Evolutionary conservation across 129 eudicot genomes (phyloP).

Genomic region (Chrysanthemum seticuspe): DNA sequence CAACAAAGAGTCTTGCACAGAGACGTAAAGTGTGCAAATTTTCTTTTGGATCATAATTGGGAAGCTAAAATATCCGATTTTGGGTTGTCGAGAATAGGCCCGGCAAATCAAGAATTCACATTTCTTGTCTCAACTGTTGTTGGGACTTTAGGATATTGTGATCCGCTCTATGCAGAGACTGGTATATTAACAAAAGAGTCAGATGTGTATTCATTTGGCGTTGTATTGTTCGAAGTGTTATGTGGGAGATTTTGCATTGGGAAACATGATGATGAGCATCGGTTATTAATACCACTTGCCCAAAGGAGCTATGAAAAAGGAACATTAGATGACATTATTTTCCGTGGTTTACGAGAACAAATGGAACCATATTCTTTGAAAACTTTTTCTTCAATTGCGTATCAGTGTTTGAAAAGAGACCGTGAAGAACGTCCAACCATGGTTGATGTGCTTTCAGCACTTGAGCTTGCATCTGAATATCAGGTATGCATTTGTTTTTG

Average conservation of each 20-base stretch:
- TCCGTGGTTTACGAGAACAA: conserved; percentile 1
- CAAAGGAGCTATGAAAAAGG: conserved; percentile 14
- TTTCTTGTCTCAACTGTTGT: conserved; percentile 26
- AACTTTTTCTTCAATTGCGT: conserved; percentile 9
- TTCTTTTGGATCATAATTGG: conserved; percentile 17
- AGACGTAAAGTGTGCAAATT: conserved; percentile 13
- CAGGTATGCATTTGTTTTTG: too few species aligned
- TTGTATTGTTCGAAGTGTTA: conserved; percentile 25
- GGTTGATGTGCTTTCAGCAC: conserved; percentile 22
- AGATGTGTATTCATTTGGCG: conserved; percentile 20
- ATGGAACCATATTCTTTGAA: conserved; percentile 13
- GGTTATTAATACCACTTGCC: conserved; percentile 12
- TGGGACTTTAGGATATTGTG: conserved; percentile 24
- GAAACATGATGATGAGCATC: conserved; percentile 6
- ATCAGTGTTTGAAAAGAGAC: conserved; percentile 12
- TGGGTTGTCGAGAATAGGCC: conserved; percentile 21
- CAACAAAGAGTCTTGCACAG: conserved; percentile 25
- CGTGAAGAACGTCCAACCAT: conserved; percentile 28
- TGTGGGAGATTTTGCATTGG: conserved; percentile 20
- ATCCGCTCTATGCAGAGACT: conserved; percentile 20
- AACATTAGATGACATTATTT: conserved; percentile 15
- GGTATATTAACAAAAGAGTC: conserved; percentile 18
- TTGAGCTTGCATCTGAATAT: conserved; percentile 22
- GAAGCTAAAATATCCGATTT: conserved; percentile 22
- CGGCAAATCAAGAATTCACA: conserved; percentile 17